Evolutionary conservation across 371 early-diverging fungal genomes (phyloP), one percentile per base, ranked within the genome.

Genomic region (Conidiobolus incongruus): DNA sequence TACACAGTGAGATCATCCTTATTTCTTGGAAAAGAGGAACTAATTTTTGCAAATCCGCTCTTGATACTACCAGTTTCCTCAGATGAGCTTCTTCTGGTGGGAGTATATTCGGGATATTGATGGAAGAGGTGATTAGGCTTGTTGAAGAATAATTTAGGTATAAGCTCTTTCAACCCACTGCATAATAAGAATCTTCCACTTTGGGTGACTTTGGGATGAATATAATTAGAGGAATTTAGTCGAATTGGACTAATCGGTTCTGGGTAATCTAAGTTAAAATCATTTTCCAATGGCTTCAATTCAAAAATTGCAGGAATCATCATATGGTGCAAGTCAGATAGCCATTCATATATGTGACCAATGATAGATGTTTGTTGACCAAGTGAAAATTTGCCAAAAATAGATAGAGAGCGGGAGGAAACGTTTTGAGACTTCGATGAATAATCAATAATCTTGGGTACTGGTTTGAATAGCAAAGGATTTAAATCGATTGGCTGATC

Each of bases 161-260:
- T 54, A 13, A 67, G 50, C 13, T 74, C 71, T 34, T 63, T 60
- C 5, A 70, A 47, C 6, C 74, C 71, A 23, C 68, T 61, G 19
- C 71, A 52, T 17, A 74, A 34, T 20, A 68, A 38, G 42, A 62
- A 70, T 2, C 56, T 59, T 4, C 51, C 47, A 28, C 58, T 56
- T 20, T 35, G 22, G 13, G 15, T 38, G 4, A 29, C 38, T 12
- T 38, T 29, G 7, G 36, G 30, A 20, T 38, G 38, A 7, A 15
- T 24, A 3, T 35, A 15, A 13, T 35, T 11, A 21, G 35, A 34
- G 15, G 17, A 34, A 34, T 4, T 12, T 34, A 15, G 5, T 17
- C 35, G 13, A 34, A 34, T 34, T 34, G 13, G 35, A 15, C 15
- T 15, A 15, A 34, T n/a, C 17, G 35, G 17, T 13, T 19, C 24